phyloP scores from a whole-genome alignment of 2,329 filamentous ascomycete species.

The Penicillium oxalicum region DNA sequence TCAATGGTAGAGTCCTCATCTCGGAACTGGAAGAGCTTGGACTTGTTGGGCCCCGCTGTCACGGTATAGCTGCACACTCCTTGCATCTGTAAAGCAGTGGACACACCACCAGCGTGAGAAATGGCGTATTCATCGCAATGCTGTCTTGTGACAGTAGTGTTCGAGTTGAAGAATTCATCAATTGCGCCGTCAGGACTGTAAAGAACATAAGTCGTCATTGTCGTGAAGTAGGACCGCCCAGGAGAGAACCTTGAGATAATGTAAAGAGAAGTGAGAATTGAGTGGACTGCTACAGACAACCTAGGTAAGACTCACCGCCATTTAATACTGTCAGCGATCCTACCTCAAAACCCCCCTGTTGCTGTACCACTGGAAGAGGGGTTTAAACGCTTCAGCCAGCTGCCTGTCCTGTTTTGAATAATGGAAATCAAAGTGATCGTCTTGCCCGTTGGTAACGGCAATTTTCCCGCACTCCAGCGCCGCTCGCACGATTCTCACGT shows the following conservation, averaged over 20 bases:
- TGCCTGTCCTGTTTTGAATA: background rate
- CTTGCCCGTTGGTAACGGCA: background rate
- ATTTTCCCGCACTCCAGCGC: background rate
- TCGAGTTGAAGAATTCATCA: constrained; percentile 10
- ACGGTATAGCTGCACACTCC: constrained; percentile 13
- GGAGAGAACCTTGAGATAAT: background rate
- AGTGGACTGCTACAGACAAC: constrained; percentile 2
- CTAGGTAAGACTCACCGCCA: constrained; percentile 4
- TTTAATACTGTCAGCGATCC: constrained; percentile 2
- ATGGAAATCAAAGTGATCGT: constrained; percentile 1
- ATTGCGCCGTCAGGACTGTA: constrained; percentile 10
- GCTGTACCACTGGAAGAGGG: background rate
- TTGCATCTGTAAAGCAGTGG: constrained; percentile 8
- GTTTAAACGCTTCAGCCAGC: background rate
- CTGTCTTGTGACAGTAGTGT: constrained; percentile 8
- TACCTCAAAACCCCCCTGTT: constrained; percentile 1
- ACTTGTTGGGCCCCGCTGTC: constrained; percentile 6
- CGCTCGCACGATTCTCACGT: constrained; percentile 1
- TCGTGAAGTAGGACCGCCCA: background rate
- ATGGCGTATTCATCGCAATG: constrained; percentile 10
- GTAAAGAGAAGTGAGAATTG: constrained; percentile 1
- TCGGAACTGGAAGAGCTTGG: constrained; percentile 12
- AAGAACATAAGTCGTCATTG: constrained; percentile 10
- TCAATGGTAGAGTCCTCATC: constrained; percentile 8
- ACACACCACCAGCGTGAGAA: constrained; percentile 4